Conservation (phyloP, 2,329 filamentous ascomycete species). For the Cladophialophora immunda region DNA sequence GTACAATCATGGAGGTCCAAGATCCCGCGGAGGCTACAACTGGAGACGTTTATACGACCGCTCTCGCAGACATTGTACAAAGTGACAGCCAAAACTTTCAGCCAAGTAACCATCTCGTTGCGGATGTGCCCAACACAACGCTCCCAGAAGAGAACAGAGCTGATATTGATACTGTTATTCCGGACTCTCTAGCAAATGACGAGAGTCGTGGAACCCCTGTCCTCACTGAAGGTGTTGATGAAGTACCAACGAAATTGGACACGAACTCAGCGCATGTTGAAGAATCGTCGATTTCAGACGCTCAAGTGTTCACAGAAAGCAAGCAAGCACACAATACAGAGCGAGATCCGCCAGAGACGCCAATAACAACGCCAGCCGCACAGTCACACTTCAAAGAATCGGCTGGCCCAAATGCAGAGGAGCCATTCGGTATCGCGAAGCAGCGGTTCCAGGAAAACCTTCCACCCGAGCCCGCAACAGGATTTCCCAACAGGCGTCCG, state of each 20-base stretch:
- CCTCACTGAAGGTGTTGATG: background rate
- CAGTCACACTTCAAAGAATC: background rate
- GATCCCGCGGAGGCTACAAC: background rate
- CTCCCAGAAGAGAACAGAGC: background rate
- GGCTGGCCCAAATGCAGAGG: background rate
- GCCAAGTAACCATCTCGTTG: background rate
- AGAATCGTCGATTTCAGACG: background rate
- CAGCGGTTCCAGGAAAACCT: background rate
- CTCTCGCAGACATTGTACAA: background rate
- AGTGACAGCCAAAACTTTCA: background rate
- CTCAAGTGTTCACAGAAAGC: background rate
- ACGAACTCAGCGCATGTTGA: background rate
- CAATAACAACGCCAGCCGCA: background rate
- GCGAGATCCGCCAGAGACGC: background rate
- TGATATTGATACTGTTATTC: background rate
- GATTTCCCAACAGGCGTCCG: background rate
- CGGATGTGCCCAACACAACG: background rate
- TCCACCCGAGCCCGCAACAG: background rate
- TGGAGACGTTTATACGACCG: background rate
- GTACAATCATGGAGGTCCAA: background rate
- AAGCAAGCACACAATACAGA: background rate
- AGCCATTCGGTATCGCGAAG: background rate
- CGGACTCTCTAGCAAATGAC: background rate
- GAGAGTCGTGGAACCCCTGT: background rate
- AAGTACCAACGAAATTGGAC: background rate